These are phyloP conservation scores for Platanthera guangdongensis DNA, from an alignment of 106 monocot species.

Conservation along the genomic window DNA sequence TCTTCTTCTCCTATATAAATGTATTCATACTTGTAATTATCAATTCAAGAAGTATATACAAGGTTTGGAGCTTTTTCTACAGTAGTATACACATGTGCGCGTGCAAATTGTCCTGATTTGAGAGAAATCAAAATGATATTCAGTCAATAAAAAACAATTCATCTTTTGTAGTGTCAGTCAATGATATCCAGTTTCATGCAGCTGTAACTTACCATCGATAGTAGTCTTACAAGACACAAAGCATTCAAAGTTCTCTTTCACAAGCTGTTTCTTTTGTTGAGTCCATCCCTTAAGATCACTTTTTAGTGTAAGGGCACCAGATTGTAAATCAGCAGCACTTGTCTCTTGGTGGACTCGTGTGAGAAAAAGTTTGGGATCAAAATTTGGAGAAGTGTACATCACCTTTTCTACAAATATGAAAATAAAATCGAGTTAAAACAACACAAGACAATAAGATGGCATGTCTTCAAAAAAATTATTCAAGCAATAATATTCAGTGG, in stretches of 20 bases:
- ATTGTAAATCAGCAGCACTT: conserved; percentile 82
- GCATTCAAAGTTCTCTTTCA: conserved; percentile 99
- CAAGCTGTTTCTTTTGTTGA: conserved; percentile 89
- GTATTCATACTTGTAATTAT: too few relatives aligned
- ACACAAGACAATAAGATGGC: conserved; percentile 2
- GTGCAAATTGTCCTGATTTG: not conserved
- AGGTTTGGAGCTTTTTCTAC: too few relatives aligned
- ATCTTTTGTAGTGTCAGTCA: not conserved
- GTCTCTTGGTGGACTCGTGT: conserved; percentile 88
- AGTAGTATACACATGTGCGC: too few relatives aligned
- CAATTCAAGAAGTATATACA: too few relatives aligned
- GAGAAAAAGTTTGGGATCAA: conserved; percentile 85
- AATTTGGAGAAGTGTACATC: conserved; percentile 77
- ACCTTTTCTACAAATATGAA: conserved; percentile 72
- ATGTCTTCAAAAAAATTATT: not conserved
- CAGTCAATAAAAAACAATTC: not conserved
- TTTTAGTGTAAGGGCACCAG: conserved; percentile 75
- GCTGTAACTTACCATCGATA: conserved; percentile 66
- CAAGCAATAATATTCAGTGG: not conserved
- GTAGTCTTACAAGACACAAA: conserved; percentile 99
- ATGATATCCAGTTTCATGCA: not conserved
- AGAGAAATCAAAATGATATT: not conserved
- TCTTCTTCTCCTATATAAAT: too few relatives aligned
- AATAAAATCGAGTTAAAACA: conserved; percentile 3
- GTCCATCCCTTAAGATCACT: conserved; percentile 92